Conservation (phyloP, 495 filamentous ascomycete genomes). For the Penicillium chermesinum region DNA sequence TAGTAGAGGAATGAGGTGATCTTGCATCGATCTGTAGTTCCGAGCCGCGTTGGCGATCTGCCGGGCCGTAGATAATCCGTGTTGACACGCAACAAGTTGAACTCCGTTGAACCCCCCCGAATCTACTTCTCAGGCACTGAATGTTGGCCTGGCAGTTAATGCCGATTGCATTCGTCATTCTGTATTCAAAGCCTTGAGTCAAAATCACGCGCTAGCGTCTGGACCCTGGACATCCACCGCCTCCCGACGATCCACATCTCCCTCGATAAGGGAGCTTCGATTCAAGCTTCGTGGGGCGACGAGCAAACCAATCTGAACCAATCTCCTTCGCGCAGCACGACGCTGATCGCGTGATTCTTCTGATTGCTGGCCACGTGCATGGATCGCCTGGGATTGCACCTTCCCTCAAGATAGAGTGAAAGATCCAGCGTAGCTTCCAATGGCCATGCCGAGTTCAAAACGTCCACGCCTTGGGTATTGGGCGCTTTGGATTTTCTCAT, state of each 20-base stretch:
- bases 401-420: conserved; percentile 13
- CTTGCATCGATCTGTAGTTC: background rate
- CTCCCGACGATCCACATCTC: background rate
- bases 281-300: background rate
- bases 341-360: too few relatives aligned
- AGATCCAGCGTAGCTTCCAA: conserved; percentile 27
- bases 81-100: conserved; percentile 10
- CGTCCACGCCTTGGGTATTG: conserved; percentile 19
- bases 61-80: conserved; percentile 13
- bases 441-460: conserved; percentile 23
- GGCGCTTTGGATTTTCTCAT: conserved; percentile 33
- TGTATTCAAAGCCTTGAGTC: too few relatives aligned
- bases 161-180: conserved; percentile 56
- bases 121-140: conserved; percentile 2
- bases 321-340: background rate
- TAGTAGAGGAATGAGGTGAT: too few relatives aligned
- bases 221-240: conserved; percentile 1
- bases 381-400: conserved; percentile 11
- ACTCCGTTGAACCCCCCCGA: conserved; percentile 2
- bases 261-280: background rate
- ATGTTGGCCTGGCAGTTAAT: conserved; percentile 44
- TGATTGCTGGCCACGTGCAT: conserved; percentile 13
- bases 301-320: background rate
- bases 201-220: too few relatives aligned
- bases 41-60: background rate